A percentile compares a stretch with the other conserved stretches of the same genome.
These are phyloP conservation scores for Saccharomyces hybrid DNA, from an alignment of 1,139 yeast genomes.

Conservation along the genomic window DNA sequence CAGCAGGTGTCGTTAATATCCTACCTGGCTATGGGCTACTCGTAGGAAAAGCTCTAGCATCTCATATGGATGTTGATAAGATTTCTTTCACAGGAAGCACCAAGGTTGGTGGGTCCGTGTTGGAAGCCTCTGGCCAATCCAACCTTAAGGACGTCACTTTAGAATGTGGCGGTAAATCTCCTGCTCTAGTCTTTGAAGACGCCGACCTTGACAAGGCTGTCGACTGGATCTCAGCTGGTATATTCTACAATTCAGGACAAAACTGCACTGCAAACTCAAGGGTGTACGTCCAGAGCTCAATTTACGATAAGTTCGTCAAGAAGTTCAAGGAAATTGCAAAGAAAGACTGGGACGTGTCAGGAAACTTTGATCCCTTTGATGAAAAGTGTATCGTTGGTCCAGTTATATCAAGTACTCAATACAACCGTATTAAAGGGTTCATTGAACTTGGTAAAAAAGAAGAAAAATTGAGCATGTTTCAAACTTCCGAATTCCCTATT, in stretches of 20 bases:
- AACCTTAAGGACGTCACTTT: constrained; percentile 67
- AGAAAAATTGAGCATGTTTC: constrained; percentile 33
- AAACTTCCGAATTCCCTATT: not conserved
- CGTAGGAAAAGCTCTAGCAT: constrained; percentile 53
- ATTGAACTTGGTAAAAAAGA: constrained; percentile 59
- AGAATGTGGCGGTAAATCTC: constrained; percentile 91
- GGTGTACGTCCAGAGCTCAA: constrained; percentile 59
- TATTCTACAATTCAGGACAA: constrained; percentile 81
- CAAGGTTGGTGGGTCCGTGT: constrained; percentile 48
- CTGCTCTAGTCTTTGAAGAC: constrained; percentile 61
- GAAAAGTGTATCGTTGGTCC: constrained; percentile 64
- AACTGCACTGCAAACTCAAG: constrained; percentile 88
- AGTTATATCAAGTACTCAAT: constrained; percentile 59
- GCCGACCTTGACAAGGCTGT: constrained; percentile 76
- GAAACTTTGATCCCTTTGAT: constrained; percentile 39
- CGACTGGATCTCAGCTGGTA: constrained; percentile 79
- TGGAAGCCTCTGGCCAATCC: constrained; percentile 55
- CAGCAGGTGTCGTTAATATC: constrained; percentile 61
- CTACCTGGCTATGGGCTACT: constrained; percentile 50
- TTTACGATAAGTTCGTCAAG: constrained; percentile 54
- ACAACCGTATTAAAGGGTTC: constrained; percentile 46
- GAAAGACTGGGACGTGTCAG: constrained; percentile 49
- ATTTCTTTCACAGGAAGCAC: constrained; percentile 60
- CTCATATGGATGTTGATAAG: constrained; percentile 50
- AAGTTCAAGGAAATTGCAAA: constrained; percentile 43